Evolutionary conservation across 2,329 filamentous ascomycete genomes (phyloP), one percentile per base, ranked within the genome.

Genomic region (Fusarium stilboides): DNA sequence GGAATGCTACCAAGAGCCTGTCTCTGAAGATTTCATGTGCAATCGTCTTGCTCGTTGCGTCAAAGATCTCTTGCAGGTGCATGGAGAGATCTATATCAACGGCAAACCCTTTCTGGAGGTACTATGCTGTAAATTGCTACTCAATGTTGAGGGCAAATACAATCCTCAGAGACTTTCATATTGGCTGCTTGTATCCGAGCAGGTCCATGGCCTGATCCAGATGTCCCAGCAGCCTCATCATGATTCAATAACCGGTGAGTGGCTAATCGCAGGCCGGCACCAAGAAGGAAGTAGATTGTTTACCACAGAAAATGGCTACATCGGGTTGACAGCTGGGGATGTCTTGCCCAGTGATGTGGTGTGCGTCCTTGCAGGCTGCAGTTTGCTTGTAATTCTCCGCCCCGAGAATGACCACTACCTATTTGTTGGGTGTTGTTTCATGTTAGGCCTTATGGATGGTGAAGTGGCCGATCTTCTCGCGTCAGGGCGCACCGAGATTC

Each of bases 401-500:
- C 50, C 44, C 0, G 4, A 50, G 6, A n/a, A 6, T 0, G 31
- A 26, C 2, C 50, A 62, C 9, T 50, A 39, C 2, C 31, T 33
- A 7, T 62, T 62, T 28, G 37, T 63, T 14, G 15, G 26, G 0
- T 34, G n/a, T 28, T 57, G 45, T n/a, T 63, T 57, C 6, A 26
- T 63, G 7, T 1, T 46, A 7, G 39, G 22, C 1, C 15, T 63
- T 0, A 40, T 45, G 37, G 3, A 13, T 20, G 49, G 37, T 2
- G 37, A 62, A 13, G n/a, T 45, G 4, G 8, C n/a, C n/a, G 2
- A 20, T 1, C 17, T 43, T 3, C 6, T 47, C 2, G 14, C 8
- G 20, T 13, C n/a, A 17, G 43, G 36, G 5, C 14, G 1, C 2
- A 33, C 3, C 3, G 14, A 26, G 4, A 19, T 61, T 17, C 37